Base-by-base conservation (phyloP, 257 asterid species). In the Perilla frutescens region DNA sequence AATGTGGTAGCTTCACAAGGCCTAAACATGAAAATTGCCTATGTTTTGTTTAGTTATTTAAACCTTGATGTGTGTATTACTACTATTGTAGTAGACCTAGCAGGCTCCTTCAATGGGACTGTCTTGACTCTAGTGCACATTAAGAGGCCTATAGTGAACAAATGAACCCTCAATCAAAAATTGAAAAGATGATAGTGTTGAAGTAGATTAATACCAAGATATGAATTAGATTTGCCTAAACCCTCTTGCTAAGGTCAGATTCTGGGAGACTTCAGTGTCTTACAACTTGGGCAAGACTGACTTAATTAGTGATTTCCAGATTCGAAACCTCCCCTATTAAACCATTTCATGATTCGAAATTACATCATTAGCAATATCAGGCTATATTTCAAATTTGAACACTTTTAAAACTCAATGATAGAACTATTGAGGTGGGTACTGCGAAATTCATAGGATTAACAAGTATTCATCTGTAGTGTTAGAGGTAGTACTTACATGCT, bases 1-100 rank as follows among this genome's bases (percentile, higher is more conserved):
- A 39, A 2, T 36, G 14, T 37, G n/a, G 67, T 62, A 62, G 36
- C 34, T 40, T 62, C 68, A 62, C 32, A 43, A 64, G 45, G 26
- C 40, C 70, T 44, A 44, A 45, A 44, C 69, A 63, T 63, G 64
- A 39, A 61, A 60, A 10, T 37, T 60, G 8, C 0, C 3, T 12
- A 59, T 32, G 7, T 6, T 20, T 41, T 44, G 6, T 13, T 8
- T 11, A 4, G 36, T 43, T 20, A 20, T 20, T 9, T 20, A 15
- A 9, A 11, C 14, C 1, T 14, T 61, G 7, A n/a, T n/a, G 32
- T n/a, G 39, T 40, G 8, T 40, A 43, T 20, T 8, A 37, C 20
- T 7, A 3, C 26, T 20, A 20, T 20, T 15, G 13, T 7, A 61
- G n/a, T 20, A 20, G 26, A 20, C 26, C 26, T 20, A 20, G 26